Conservation (phyloP, 257 asterid genomes). For the Henckelia pumila region DNA sequence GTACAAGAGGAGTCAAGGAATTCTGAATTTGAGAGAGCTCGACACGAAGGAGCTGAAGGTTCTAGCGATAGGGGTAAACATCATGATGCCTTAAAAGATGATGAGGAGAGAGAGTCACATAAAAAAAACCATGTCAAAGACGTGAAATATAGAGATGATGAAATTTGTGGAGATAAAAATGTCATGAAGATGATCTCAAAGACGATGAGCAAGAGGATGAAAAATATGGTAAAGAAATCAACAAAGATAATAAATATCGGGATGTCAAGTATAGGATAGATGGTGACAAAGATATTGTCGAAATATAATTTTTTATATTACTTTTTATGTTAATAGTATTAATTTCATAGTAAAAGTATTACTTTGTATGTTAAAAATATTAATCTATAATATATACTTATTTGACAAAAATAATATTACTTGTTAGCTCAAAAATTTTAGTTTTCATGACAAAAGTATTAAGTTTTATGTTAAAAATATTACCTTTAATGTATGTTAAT, state of each 20-base stretch:
- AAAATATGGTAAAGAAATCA: constrained; percentile 55
- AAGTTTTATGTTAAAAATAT: too few species aligned
- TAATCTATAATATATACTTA: too few species aligned
- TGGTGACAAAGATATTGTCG: constrained; percentile 47
- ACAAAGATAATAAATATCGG: constrained; percentile 46
- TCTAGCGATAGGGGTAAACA: constrained; percentile 61
- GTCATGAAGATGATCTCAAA: constrained; percentile 55
- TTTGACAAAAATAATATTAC: too few species aligned
- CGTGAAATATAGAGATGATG: constrained; percentile 60
- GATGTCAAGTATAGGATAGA: constrained; percentile 61
- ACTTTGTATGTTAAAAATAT: too few species aligned
- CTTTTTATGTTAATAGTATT: too few species aligned
- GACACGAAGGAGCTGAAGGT: constrained; percentile 55
- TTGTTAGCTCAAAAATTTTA: too few species aligned
- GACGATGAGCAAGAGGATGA: constrained; percentile 61
- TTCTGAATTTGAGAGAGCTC: constrained; percentile 58
- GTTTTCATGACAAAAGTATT: too few species aligned
- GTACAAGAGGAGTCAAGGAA: constrained; percentile 40
- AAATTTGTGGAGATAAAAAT: constrained; percentile 44
- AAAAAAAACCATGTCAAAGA: constrained; percentile 71
- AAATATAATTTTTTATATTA: too few species aligned
- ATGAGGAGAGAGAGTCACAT: constrained; percentile 51
- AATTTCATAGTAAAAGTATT: too few species aligned
- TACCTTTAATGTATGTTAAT: too few species aligned
- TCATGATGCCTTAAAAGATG: constrained; percentile 55